Evolutionary conservation across 2,329 filamentous ascomycete species (phyloP).

Genomic region (Colletotrichum tamarilloi): DNA sequence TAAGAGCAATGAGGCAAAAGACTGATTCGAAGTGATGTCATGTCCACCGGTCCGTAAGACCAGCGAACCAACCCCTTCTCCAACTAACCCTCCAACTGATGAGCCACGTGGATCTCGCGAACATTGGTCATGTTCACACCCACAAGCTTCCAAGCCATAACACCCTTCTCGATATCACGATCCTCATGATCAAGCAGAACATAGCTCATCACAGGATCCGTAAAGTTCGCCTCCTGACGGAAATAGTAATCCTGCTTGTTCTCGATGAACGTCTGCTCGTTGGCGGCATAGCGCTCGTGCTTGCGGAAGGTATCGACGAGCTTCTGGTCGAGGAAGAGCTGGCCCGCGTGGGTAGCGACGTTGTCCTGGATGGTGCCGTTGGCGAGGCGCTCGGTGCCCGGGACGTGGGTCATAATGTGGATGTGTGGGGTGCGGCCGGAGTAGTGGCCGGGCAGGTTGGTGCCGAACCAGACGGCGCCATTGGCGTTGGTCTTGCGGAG

Average conservation of each 20-base stretch:
- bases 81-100: neutral
- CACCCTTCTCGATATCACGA: constrained; percentile 54
- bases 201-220: constrained; percentile 69
- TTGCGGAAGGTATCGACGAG: constrained; percentile 53
- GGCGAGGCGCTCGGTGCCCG: constrained; percentile 40
- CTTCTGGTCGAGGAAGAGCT: constrained; percentile 24
- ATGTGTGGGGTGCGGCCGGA: constrained; percentile 58
- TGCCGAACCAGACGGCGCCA: constrained; percentile 49
- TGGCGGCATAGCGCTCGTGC: constrained; percentile 57
- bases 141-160: constrained; percentile 64
- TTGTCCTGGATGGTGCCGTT: constrained; percentile 31
- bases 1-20: neutral
- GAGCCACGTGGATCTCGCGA: constrained; percentile 12
- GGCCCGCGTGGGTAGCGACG: constrained; percentile 35
- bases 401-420: constrained; percentile 54
- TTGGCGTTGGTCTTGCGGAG: constrained; percentile 37
- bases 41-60: too few species aligned
- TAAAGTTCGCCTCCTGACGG: constrained; percentile 58
- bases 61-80: too few species aligned
- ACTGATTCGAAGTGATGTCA: neutral
- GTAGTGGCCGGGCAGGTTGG: constrained; percentile 58
- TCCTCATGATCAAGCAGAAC: constrained; percentile 61
- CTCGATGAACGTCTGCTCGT: constrained; percentile 57
- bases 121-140: constrained; percentile 53
- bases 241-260: constrained; percentile 66